Conservation (phyloP, 345 rosid genomes). For the Cardamine resedifolia region DNA sequence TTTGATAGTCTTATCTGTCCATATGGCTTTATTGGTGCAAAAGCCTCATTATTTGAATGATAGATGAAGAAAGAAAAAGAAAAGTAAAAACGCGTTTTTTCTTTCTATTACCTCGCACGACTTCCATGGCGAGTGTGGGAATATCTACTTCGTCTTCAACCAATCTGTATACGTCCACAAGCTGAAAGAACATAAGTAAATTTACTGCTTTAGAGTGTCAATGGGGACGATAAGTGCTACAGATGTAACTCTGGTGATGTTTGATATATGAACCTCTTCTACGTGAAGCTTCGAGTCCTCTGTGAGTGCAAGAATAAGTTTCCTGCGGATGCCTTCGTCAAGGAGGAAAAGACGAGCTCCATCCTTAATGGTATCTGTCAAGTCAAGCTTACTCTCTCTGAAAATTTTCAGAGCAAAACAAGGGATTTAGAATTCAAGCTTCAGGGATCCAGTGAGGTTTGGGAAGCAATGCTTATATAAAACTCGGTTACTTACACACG, state of each 20-base stretch:
- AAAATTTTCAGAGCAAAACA: background rate
- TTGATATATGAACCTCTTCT: slow-evolving; percentile 58
- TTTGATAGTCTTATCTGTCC: background rate
- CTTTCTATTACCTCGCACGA: slow-evolving; percentile 60
- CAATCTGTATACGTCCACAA: slow-evolving; percentile 83
- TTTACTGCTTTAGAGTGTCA: slow-evolving; percentile 25
- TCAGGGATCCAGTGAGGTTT: background rate
- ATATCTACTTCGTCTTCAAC: slow-evolving; percentile 77
- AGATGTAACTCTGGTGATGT: background rate
- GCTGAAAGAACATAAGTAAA: slow-evolving; percentile 46
- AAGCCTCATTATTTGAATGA: background rate
- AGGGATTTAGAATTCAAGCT: slow-evolving; percentile 1
- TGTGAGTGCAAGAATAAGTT: slow-evolving; percentile 87
- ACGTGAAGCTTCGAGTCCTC: slow-evolving; percentile 95
- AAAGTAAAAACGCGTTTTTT: background rate
- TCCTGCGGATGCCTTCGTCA: slow-evolving; percentile 86
- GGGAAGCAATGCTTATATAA: slow-evolving; percentile 15
- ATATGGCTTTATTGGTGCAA: background rate
- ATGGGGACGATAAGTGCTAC: background rate
- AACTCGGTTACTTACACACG: slow-evolving; percentile 43
- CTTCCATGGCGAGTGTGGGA: slow-evolving; percentile 70
- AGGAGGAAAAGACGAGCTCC: slow-evolving; percentile 88
- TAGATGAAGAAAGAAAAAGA: background rate
- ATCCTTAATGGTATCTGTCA: slow-evolving; percentile 89
- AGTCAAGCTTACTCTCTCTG: slow-evolving; percentile 71